Evolutionary conservation across 495 filamentous ascomycete genomes (phyloP).

Genomic region (Tetracladium setigerum): DNA sequence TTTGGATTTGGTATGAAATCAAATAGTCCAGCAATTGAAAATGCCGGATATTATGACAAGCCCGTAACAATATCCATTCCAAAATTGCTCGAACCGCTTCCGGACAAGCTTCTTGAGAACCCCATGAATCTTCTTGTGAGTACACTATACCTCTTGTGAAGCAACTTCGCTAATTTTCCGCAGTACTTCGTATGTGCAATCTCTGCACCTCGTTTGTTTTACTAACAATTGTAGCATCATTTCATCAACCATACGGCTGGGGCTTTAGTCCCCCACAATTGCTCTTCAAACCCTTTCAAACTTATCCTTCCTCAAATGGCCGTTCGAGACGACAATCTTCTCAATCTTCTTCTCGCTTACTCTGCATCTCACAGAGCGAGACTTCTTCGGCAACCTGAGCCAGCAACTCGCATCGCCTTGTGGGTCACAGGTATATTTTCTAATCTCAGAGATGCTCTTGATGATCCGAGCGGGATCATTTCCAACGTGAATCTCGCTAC

Average conservation of each 20-base stretch:
- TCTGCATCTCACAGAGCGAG: constrained; percentile 77
- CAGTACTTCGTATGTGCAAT: constrained; percentile 30
- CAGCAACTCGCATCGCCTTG: constrained; percentile 65
- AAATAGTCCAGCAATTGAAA: constrained; percentile 41
- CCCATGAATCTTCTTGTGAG: constrained; percentile 65
- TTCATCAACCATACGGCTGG: constrained; percentile 71
- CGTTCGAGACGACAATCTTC: constrained; percentile 65
- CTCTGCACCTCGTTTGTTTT: background rate
- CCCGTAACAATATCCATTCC: constrained; percentile 53
- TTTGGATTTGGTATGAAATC: constrained; percentile 40
- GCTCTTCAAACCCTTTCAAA: constrained; percentile 65
- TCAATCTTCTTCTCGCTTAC: constrained; percentile 75
- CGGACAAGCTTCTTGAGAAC: constrained; percentile 47
- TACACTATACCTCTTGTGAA: constrained; percentile 32
- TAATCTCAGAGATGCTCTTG: constrained; percentile 58
- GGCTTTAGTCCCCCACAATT: constrained; percentile 70
- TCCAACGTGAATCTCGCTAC: constrained; percentile 72
- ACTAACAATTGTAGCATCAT: constrained; percentile 45
- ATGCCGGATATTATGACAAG: constrained; percentile 60
- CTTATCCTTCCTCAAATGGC: constrained; percentile 60
- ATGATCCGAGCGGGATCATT: constrained; percentile 49
- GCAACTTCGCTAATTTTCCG: constrained; percentile 2
- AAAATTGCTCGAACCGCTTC: constrained; percentile 54
- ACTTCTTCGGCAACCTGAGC: constrained; percentile 66
- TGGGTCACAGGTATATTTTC: constrained; percentile 78